Conservation (phyloP, 169 alveolate species). For the Plasmodium sp. region DNA sequence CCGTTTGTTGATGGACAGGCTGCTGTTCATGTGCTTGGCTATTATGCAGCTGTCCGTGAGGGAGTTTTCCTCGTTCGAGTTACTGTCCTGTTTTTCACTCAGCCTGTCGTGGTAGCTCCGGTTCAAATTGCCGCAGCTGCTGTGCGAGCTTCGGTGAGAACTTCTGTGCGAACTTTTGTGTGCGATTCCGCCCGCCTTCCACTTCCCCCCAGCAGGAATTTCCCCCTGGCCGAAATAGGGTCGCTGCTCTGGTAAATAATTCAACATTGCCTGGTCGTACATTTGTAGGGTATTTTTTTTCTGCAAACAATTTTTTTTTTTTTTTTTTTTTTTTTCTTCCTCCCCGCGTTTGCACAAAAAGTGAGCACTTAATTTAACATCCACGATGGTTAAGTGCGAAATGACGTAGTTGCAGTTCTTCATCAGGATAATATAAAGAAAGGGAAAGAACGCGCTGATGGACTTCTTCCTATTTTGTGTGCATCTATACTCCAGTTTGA, state of each 20-base stretch:
- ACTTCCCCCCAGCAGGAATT: background rate
- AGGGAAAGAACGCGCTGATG: constrained; percentile 28
- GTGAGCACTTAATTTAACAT: constrained; percentile 13
- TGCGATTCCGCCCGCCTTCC: background rate
- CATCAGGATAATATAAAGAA: constrained; percentile 50
- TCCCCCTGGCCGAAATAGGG: background rate
- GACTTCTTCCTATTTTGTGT: constrained; percentile 4
- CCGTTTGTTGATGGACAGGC: background rate
- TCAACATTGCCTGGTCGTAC: background rate
- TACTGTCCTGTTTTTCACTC: background rate
- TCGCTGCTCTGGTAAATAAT: constrained; percentile 9
- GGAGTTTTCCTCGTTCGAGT: background rate
- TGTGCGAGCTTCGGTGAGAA: background rate
- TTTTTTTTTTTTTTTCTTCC: background rate
- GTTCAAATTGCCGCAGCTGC: background rate
- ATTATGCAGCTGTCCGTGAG: background rate
- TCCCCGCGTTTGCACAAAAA: background rate
- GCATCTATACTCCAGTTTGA: constrained; percentile 16
- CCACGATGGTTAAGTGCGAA: constrained; percentile 64
- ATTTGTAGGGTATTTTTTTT: background rate
- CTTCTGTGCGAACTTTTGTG: background rate
- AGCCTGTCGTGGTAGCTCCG: background rate
- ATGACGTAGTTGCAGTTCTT: constrained; percentile 53
- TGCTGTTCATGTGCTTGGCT: background rate
- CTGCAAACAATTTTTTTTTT: background rate